Evolutionary conservation across 129 eudicot species (phyloP), one percentile per base, ranked within the genome.

Genomic region (Tagetes patula): DNA sequence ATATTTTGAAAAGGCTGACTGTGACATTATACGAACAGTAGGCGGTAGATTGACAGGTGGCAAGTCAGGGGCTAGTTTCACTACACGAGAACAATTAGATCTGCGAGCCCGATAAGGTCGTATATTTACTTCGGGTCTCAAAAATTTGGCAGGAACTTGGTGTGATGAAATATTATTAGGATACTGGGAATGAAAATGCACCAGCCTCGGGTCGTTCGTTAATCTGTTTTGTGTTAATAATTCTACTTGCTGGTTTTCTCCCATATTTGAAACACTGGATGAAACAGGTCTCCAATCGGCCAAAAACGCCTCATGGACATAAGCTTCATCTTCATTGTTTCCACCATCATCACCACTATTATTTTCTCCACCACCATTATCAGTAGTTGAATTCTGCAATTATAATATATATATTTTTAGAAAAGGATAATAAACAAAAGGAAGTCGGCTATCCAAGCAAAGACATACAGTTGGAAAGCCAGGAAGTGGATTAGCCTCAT

Each of bases 41-140:
- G 99, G 85, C 3, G 99, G 99, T 60, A 94, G 97, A 81, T 94
- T 90, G 27, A 94, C 96, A 70, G 97, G 97, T 72, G 99, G 99
- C 80, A 94, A 75, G 73, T 77, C 91, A 2, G 99, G 99, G 43
- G 99, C 96, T 77, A 94, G 77, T 82, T 86, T 88, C 69, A 94
- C 99, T 58, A 85, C 37, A 46, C 84, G 90, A 47, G 89, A 38
- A 56, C 56, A 67, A 42, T 79, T 80, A 41, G 72, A 39, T 79
- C 70, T 82, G 40, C 86, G 88, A 48, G 88, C 74, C 56, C 81
- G 87, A 75, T 87, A 81, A 65, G 83, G 84, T 65, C 75, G 78
- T 54, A 67, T 49, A 42, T 32, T 50, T 49, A 77, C 49, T 52
- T 78, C 84, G 2, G 85, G 74, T 66, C 84, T 80, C 46, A 67